Conservation (phyloP, 345 rosid species). For the Garcia nutans region DNA sequence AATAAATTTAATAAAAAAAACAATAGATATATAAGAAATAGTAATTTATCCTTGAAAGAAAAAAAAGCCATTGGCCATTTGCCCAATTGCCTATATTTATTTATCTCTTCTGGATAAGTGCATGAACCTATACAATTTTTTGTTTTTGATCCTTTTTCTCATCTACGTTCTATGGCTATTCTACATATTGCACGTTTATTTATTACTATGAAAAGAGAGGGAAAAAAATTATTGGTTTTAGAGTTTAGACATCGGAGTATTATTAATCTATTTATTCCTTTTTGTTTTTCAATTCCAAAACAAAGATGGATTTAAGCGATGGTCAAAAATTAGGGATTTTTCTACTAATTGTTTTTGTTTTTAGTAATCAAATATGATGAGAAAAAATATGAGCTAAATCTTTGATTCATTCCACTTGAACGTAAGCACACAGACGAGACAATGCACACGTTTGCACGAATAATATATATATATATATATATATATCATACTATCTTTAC, state of each 20-base stretch:
- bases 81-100: background rate
- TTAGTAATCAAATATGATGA: background rate
- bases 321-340: no score
- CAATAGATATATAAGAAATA: no score
- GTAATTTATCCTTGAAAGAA: no score
- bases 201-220: background rate
- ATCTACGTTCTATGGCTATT: background rate
- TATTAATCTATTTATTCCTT: background rate
- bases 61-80: background rate
- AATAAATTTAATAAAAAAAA: no score
- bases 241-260: background rate
- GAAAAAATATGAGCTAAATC: background rate
- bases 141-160: background rate
- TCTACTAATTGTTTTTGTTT: no score
- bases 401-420: slow-evolving; percentile 5
- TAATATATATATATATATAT: background rate
- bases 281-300: background rate
- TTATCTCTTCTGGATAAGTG: background rate
- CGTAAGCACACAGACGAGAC: background rate
- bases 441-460: background rate
- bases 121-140: slow-evolving; percentile 15
- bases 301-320: background rate
- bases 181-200: background rate
- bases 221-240: background rate
- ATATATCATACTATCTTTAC: background rate